Percentiles rank a stretch among this genome's conserved stretches.
phyloP scores from a whole-genome alignment of 139 green algal genomes.

The Chlorella sorokiniana region DNA sequence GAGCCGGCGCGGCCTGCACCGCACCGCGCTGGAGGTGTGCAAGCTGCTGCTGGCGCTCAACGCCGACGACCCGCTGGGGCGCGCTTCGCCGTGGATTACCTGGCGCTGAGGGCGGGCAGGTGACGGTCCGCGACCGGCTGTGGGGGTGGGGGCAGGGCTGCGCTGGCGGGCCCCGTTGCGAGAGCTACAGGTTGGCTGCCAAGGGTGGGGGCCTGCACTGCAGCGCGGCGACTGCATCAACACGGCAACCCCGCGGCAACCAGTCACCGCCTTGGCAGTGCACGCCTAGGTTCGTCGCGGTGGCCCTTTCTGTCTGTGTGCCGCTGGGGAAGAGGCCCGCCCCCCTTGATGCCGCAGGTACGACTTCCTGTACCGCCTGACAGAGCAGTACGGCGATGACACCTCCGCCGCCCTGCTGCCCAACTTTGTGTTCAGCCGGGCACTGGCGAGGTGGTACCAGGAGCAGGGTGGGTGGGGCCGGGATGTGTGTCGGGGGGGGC shows the following conservation, averaged over 20 bases:
- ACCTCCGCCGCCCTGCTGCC: slow-evolving; percentile 71
- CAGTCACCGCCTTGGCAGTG: too few species aligned
- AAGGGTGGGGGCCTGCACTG: too few species aligned
- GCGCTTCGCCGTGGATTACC: slow-evolving; percentile 86
- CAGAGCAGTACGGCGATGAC: slow-evolving; percentile 54
- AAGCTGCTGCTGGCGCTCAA: slow-evolving; percentile 93
- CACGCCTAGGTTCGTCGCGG: too few species aligned
- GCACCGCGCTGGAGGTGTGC: slow-evolving; percentile 85
- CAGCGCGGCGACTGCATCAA: too few species aligned
- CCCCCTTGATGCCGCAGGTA: slow-evolving; percentile 18
- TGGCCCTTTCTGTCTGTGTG: too few species aligned
- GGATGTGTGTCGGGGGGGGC: background rate
- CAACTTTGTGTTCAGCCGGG: slow-evolving; percentile 79
- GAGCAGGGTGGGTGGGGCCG: slow-evolving; percentile 37
- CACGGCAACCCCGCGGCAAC: too few species aligned
- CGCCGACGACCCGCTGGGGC: slow-evolving; percentile 77
- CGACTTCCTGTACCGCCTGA: slow-evolving; percentile 39
- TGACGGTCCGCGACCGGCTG: background rate
- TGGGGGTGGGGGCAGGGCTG: too few species aligned
- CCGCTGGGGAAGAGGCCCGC: background rate
- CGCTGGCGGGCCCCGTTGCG: too few species aligned
- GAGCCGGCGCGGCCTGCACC: slow-evolving; percentile 76
- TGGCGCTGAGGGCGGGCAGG: slow-evolving; percentile 44
- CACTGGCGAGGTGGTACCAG: slow-evolving; percentile 64
- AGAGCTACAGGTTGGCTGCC: too few species aligned